Evolutionary conservation across 441 rosid genomes (phyloP).

Genomic region (Croton setiger): DNA sequence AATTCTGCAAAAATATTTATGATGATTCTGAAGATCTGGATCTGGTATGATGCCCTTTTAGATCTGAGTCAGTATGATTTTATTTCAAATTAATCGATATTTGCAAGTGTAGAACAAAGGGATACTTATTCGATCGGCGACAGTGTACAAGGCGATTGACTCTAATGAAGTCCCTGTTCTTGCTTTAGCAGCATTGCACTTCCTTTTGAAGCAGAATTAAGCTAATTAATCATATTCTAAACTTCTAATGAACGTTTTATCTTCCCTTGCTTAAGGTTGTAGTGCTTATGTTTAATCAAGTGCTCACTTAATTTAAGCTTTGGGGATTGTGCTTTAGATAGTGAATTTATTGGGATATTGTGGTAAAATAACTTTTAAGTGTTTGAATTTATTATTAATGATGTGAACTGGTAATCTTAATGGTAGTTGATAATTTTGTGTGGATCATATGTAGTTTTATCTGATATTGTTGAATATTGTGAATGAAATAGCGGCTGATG

Average conservation of each 20-base stretch:
- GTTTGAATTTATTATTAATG: background rate
- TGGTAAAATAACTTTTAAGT: background rate
- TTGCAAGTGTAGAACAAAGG: background rate
- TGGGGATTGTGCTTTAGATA: background rate
- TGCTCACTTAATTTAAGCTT: background rate
- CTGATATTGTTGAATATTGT: background rate
- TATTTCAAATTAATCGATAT: background rate
- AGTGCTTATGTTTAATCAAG: background rate
- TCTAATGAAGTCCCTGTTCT: background rate
- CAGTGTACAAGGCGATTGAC: background rate
- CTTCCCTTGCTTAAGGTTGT: no score
- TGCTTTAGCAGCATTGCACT: background rate
- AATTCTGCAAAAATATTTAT: no score
- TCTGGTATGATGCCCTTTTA: background rate
- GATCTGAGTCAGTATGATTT: constrained; percentile 3
- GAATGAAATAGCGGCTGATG: constrained; percentile 60
- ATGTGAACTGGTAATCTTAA: no score
- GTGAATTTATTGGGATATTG: background rate
- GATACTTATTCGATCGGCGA: background rate
- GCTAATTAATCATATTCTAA: background rate
- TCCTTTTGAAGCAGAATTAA: background rate
- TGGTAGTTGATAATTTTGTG: background rate
- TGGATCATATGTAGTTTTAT: background rate
- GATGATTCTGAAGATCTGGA: constrained; percentile 3
- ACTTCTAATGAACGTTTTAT: background rate